Conservation (phyloP, 2,329 filamentous ascomycete genomes). For the Endocalyx cinctus region DNA sequence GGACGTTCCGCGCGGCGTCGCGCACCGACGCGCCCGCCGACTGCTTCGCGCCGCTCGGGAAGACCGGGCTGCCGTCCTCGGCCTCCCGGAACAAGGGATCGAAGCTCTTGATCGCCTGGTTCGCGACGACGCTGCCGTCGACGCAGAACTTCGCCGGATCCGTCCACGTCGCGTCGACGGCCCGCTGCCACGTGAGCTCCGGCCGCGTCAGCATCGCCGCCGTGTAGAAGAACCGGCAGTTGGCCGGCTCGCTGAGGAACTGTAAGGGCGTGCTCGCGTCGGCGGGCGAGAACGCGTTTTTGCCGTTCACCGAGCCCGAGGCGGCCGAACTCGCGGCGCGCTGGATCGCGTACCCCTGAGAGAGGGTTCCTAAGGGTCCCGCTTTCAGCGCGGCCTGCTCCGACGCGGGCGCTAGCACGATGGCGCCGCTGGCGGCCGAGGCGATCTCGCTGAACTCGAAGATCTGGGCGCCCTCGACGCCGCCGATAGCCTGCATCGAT, state of each 20-base stretch:
- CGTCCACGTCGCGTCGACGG: slow-evolving; percentile 31
- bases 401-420: slow-evolving; percentile 17
- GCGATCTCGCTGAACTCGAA: slow-evolving; percentile 27
- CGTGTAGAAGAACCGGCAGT: slow-evolving; percentile 41
- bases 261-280: slow-evolving; percentile 35
- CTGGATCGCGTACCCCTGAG: slow-evolving; percentile 28
- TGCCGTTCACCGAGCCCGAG: slow-evolving; percentile 29
- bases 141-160: slow-evolving; percentile 26
- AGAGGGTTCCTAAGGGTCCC: slow-evolving; percentile 25
- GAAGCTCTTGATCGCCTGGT: background rate
- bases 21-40: background rate
- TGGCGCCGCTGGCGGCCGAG: slow-evolving; percentile 18
- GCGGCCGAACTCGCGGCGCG: slow-evolving; percentile 17
- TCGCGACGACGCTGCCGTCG: slow-evolving; percentile 18
- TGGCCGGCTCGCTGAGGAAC: slow-evolving; percentile 38
- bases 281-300: slow-evolving; percentile 29
- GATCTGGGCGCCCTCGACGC: slow-evolving; percentile 41
- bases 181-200: slow-evolving; percentile 35
- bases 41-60: background rate
- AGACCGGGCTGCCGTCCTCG: background rate
- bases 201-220: slow-evolving; percentile 35
- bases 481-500: slow-evolving; percentile 44
- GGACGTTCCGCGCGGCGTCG: background rate
- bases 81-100: background rate
- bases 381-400: slow-evolving; percentile 12